Conservation (phyloP, 148 eudicot genomes). For the Rheum nobile region DNA sequence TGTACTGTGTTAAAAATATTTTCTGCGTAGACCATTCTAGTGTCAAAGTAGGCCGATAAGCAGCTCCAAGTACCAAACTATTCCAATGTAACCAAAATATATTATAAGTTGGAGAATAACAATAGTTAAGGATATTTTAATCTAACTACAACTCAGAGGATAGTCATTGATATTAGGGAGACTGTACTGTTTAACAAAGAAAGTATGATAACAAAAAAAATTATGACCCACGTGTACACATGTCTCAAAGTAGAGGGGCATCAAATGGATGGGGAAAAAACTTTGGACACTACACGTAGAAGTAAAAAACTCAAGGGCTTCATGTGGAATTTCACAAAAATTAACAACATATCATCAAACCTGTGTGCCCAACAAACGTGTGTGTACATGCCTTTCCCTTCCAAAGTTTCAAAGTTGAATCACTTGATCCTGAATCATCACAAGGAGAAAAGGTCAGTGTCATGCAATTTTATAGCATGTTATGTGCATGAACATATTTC, state of each 20-base stretch:
- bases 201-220: background rate
- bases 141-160: background rate
- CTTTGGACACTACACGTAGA: background rate
- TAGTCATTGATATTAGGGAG: background rate
- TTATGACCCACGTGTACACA: background rate
- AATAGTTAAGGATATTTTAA: background rate
- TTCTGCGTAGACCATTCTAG: background rate
- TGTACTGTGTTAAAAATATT: background rate
- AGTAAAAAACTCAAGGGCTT: background rate
- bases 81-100: background rate
- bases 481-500: background rate
- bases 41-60: background rate
- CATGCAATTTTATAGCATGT: background rate
- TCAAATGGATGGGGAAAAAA: background rate
- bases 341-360: conserved; percentile 17
- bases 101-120: background rate
- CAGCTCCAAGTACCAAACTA: background rate
- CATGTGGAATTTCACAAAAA: background rate
- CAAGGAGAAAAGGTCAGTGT: background rate
- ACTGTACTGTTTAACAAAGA: background rate
- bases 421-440: conserved; percentile 71
- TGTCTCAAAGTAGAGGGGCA: background rate
- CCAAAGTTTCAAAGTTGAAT: conserved; percentile 87
- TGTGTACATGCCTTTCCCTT: conserved; percentile 64
- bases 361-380: conserved; percentile 69